Percentiles rank a stretch among this genome's conserved stretches.
These are phyloP conservation scores for Globisporangium solare DNA, from an alignment of 352 stramenopile genomes.

Conservation along the genomic window DNA sequence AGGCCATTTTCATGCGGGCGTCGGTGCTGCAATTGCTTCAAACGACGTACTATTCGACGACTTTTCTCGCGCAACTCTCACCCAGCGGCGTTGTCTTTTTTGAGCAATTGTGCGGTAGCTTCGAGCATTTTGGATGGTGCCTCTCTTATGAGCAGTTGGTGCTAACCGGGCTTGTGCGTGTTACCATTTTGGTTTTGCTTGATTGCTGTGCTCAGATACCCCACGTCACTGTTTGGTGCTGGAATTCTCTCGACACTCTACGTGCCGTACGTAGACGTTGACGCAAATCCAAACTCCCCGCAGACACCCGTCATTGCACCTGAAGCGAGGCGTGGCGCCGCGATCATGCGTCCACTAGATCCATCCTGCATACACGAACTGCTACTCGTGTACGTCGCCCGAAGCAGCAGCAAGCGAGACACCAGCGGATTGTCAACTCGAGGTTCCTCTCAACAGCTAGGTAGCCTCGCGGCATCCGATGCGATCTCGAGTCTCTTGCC, in stretches of 20 bases:
- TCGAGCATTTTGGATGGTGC: no score
- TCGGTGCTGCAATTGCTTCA: slow-evolving; percentile 39
- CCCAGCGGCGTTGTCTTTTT: slow-evolving; percentile 16
- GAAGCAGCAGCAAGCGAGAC: background rate
- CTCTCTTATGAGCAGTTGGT: no score
- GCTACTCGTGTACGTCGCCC: slow-evolving; percentile 27
- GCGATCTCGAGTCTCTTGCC: slow-evolving; percentile 24
- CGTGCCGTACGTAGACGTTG: slow-evolving; percentile 12
- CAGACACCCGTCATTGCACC: slow-evolving; percentile 1
- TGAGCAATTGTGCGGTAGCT: slow-evolving; percentile 25
- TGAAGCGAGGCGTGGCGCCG: background rate
- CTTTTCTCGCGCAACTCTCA: slow-evolving; percentile 21
- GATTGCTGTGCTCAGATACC: slow-evolving; percentile 20
- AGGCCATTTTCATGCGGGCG: slow-evolving; percentile 25
- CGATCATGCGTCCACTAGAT: slow-evolving; percentile 22
- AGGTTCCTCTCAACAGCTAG: slow-evolving; percentile 4
- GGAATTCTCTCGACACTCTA: slow-evolving; percentile 28
- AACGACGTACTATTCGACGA: slow-evolving; percentile 25
- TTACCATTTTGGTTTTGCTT: slow-evolving; percentile 5
- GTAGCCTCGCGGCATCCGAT: slow-evolving; percentile 30
- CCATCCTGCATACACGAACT: slow-evolving; percentile 28
- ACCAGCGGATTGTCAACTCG: background rate
- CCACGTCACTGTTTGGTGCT: slow-evolving; percentile 22
- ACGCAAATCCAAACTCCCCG: background rate
- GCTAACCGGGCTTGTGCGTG: background rate